Evolutionary conservation across 306 rosid species (phyloP), one percentile per base, ranked within the genome.

Genomic region (Albizia julibrissin): DNA sequence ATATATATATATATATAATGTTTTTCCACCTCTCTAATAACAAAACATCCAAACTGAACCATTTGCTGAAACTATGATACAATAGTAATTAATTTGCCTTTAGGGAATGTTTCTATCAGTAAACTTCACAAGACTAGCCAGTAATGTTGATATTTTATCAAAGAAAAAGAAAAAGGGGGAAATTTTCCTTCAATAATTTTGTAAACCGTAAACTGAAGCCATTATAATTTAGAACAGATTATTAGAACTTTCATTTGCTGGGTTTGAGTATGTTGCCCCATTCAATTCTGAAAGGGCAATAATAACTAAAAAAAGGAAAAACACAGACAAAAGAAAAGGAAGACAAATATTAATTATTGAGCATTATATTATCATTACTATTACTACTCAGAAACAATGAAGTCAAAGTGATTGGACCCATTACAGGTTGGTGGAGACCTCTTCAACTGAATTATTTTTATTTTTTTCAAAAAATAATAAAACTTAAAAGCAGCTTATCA

Each of bases 361-460:
- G 4, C 16, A 12, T 13, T 14, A 15, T 47, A 47, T 47, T 47
- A 47, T 47, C 14, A 14, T 14, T 47, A 14, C 15, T 43, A 86
- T 54, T 80, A 71, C 66, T 72, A 8, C 44, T 6, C 27, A n/a
- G 8, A 74, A 78, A 77, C 33, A 40, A 72, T 47, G 62, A 12
- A 77, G 83, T 65, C 65, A 77, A 76, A 73, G 68, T 67, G 64
- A 85, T 52, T 80, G 87, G 85, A 80, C 89, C 85, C 76, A 81
- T 56, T 73, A 72, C 77, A 79, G 15, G 33, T 68, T 77, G 54
- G 50, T 67, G 75, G 71, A 66, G 47, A 75, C 22, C 77, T 52
- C 72, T 69, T 64, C 72, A 83, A 24, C 77, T 71, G 72, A 67
- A 79, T 62, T 69, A 82, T 34, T 52, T 5, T 40, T 39, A 46